Evolutionary conservation across 441 rosid genomes (phyloP), one percentile per base, ranked within the genome.

Genomic region (Gossypium schwendimanii): DNA sequence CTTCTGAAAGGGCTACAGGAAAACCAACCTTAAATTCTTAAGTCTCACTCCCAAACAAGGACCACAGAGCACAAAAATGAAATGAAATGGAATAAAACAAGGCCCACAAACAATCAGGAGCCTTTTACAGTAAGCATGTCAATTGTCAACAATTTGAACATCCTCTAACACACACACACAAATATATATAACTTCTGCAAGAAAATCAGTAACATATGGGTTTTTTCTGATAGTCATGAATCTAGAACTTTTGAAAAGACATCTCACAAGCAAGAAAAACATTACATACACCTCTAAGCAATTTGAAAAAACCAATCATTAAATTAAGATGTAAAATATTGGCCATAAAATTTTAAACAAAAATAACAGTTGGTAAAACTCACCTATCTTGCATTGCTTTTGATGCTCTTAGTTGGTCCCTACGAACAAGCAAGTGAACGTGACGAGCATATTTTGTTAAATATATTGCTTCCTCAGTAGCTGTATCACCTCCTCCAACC

Each of bases 351-450:
- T 26, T 54, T 55, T 47, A 45, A 33, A 62, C 11, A 47, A n/a
- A 14, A 67, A 23, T 24, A 39, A 66, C 41, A 63, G 14, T 73
- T 21, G 65, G 50, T 24, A 54, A 72, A 76, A 71, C 91, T 84
- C 84, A 92, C 99, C 99, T 86, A 85, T 94, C 99, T 86, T 94
- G 99, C 99, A 94, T 94, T 73, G 99, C 99, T 82, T 65, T 94
- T 74, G 99, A 94, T 39, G 97, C 99, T 78, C 97, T 89, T 70
- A 94, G 83, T 36, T 87, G 93, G 28, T 84, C 97, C 80, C 76
- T 84, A 5, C 99, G 98, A 67, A 94, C 98, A 52, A 94, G 97
- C 76, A 94, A 83, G 86, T 94, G 99, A 84, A 94, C 96, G 81
- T 94, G 99, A 23, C 93, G 88, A 15, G 98, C 99, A 79, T 88